Percentiles rank a stretch among this genome's conserved stretches.
These are phyloP conservation scores for Fusarium sp. DNA, from an alignment of 2,329 filamentous ascomycete genomes.

Conservation along the genomic window DNA sequence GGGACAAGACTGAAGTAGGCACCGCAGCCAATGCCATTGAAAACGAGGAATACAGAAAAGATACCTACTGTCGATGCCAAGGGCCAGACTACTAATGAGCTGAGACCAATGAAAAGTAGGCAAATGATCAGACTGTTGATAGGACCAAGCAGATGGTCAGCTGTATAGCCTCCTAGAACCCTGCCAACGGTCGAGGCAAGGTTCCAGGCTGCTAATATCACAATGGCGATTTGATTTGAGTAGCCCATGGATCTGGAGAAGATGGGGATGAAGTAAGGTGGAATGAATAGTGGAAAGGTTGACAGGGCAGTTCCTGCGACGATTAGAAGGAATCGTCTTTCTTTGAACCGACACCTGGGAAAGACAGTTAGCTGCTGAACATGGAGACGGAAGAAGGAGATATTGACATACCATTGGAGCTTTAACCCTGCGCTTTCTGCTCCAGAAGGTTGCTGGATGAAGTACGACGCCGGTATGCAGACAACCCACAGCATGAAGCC, in stretches of 20 bases:
- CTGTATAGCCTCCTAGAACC: conserved; percentile 42
- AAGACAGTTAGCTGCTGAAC: fast-evolving
- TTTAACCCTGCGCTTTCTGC: conserved; percentile 17
- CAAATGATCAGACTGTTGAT: conserved; percentile 46
- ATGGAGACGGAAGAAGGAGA: fast-evolving
- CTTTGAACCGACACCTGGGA: conserved; percentile 45
- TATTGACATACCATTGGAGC: conserved; percentile 41
- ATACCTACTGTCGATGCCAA: conserved; percentile 43
- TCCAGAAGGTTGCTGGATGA: conserved; percentile 36
- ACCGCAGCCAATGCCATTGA: conserved; percentile 48
- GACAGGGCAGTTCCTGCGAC: conserved; percentile 42
- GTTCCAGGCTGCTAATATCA: conserved; percentile 47
- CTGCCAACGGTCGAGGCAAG: conserved; percentile 46
- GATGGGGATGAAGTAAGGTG: conserved; percentile 44
- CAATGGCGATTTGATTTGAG: conserved; percentile 39
- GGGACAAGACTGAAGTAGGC: conserved; percentile 49
- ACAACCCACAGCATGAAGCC: conserved; percentile 46
- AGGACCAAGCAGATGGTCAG: conserved; percentile 43
- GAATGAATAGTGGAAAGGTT: conserved; percentile 44
- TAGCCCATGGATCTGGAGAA: conserved; percentile 44
- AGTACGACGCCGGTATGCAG: conserved; percentile 46
- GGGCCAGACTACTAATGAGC: conserved; percentile 45
- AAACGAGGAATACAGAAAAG: conserved; percentile 36
- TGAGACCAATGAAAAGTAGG: conserved; percentile 44
- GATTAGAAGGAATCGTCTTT: conserved; percentile 41